These are phyloP conservation scores for Rhodotorula toruloides DNA, from an alignment of 768 basidiomycete genomes.

Conservation along the genomic window DNA sequence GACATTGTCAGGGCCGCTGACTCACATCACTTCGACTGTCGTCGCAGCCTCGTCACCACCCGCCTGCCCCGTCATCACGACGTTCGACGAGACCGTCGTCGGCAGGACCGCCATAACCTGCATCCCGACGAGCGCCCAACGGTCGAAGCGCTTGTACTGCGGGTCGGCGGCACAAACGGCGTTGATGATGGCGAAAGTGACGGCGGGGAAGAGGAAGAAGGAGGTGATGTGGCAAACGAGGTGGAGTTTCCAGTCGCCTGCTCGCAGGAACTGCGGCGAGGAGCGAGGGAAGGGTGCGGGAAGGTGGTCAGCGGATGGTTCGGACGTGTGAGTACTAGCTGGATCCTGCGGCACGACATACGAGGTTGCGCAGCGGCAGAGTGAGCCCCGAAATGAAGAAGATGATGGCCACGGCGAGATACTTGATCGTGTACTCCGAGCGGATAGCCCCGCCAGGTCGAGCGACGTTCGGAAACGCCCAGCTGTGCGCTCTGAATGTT, in stretches of 20 bases:
- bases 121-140: conserved; percentile 43
- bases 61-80: conserved; percentile 45
- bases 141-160: conserved; percentile 33
- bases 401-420: conserved; percentile 44
- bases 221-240: conserved; percentile 43
- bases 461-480: conserved; percentile 43
- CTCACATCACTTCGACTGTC: conserved; percentile 42
- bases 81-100: conserved; percentile 36
- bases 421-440: conserved; percentile 43
- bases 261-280: conserved; percentile 26
- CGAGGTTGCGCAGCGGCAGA: conserved; percentile 42
- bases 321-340: too few species aligned
- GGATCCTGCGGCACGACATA: background rate
- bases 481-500: background rate
- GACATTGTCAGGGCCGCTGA: background rate
- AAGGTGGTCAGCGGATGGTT: background rate
- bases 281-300: background rate
- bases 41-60: conserved; percentile 45
- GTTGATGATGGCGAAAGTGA: conserved; percentile 43
- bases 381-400: conserved; percentile 45
- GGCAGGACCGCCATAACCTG: conserved; percentile 39
- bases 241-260: conserved; percentile 43
- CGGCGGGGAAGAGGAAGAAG: conserved; percentile 44
- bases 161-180: conserved; percentile 40
- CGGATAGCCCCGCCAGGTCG: conserved; percentile 41